A percentile compares a stretch with the other conserved stretches of the same genome.
Conservation (phyloP, 176 grass and related monocot genomes). For the Rhynchospora breviuscula region DNA sequence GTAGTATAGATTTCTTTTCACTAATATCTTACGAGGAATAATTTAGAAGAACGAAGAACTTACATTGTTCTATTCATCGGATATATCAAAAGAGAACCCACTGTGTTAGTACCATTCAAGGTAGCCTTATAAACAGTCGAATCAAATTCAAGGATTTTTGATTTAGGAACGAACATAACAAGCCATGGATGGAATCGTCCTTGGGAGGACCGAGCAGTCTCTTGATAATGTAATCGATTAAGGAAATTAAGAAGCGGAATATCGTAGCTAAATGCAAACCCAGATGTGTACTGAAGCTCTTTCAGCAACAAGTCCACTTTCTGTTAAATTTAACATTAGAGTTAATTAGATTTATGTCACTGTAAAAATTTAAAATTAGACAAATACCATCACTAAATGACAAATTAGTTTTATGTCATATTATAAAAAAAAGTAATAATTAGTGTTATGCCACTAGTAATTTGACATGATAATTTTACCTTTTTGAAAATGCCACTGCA, state of each 20-base stretch:
- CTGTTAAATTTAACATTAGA: constrained; percentile 10
- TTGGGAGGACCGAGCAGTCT: constrained; percentile 23
- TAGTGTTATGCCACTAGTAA: too few species aligned
- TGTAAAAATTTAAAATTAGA: too few species aligned
- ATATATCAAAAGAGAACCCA: constrained; percentile 43
- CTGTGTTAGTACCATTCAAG: constrained; percentile 16
- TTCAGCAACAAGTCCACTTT: constrained; percentile 15
- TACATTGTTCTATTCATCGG: constrained; percentile 32
- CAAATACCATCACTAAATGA: too few species aligned
- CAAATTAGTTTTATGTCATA: too few species aligned
- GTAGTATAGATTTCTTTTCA: too few species aligned
- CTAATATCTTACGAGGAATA: too few species aligned
- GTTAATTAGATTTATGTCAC: too few species aligned
- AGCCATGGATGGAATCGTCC: constrained; percentile 39
- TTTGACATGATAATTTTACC: too few species aligned
- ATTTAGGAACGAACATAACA: constrained; percentile 39
- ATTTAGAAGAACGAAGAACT: background rate
- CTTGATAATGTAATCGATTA: constrained; percentile 22
- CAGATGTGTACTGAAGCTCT: constrained; percentile 23
- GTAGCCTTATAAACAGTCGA: constrained; percentile 28
- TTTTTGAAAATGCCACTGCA: too few species aligned
- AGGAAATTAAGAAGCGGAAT: constrained; percentile 30
- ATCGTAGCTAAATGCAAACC: constrained; percentile 30
- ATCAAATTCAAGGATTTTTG: constrained; percentile 28
- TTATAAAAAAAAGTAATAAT: too few species aligned